Base-by-base conservation (phyloP, 2,329 filamentous ascomycete species). In the Aspergillus amoenus region DNA sequence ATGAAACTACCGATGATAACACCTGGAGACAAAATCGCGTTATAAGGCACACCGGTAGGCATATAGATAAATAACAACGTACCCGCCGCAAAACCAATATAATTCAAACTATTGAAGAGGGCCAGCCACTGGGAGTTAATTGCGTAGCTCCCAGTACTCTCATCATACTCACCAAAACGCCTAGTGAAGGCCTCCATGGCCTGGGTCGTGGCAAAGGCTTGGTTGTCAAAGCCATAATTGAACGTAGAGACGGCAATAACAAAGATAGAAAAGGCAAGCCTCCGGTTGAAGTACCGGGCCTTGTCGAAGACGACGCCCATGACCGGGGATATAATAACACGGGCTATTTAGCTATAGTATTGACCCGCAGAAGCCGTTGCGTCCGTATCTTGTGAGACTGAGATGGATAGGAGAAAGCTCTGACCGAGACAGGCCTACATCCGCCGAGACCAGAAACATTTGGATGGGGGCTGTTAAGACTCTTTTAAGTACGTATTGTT, bases 191-290 rank as follows among this genome's bases (percentile, higher is more conserved):
- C 52, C 12, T 68, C 61, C 75, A 77, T 77, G 3, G 74, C 70
- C 59, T 76, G 74, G 0, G 70, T 73, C 0, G 67, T 72, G 0
- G 71, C 66, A 48, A 75, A 74, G 0, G 66, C 75, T 45, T 74
- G 70, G 42, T 76, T 74, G 52, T 77, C 74, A 17, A 77, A 75
- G 27, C 74, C 74, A 68, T 75, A 77, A 53, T 76, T 77, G 55
- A 76, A 71, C 0, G 67, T 67, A 0, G 71, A 75, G 3, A 77
- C 58, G 11, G 73, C 73, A 34, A 77, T 72, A 32, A 76, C 54
- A 49, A 46, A 41, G 4, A 51, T 51, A 8, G 60, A 55, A 24
- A 60, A 17, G 15, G 46, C 43, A 11, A 60, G 46, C 4, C 15
- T 54, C 18, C 30, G 32, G 41, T 60, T 60, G 55, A 60, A 60